Evolutionary conservation across 2,329 filamentous ascomycete species (phyloP).

Genomic region (Paracorniculantispora psalliotae): DNA sequence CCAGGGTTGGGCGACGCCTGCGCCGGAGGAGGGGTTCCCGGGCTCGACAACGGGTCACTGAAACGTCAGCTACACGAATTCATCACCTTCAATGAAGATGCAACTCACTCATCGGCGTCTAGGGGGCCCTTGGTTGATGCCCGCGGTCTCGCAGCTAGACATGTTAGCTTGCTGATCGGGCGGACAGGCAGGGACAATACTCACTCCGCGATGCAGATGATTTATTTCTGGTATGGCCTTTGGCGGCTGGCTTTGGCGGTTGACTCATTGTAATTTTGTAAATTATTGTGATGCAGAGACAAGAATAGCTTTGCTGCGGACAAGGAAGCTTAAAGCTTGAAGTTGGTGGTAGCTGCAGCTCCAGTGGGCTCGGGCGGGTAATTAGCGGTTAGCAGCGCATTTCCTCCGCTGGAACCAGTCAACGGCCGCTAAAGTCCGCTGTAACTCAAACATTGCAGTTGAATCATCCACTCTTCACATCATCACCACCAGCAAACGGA

Average conservation of each 20-base stretch:
- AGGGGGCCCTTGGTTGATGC: constrained; percentile 74
- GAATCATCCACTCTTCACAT: background rate
- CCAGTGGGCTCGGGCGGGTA: background rate
- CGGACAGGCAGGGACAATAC: background rate
- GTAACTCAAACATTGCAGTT: background rate
- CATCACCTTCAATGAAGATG: too few relatives aligned
- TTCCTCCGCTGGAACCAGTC: background rate
- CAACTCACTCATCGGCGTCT: constrained; percentile 66
- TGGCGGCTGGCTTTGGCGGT: constrained; percentile 23
- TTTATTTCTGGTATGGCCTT: constrained; percentile 33
- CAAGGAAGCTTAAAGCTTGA: background rate
- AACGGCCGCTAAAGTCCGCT: background rate
- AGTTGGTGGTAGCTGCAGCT: background rate
- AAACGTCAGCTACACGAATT: background rate
- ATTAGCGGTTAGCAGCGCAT: background rate
- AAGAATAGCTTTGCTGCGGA: background rate
- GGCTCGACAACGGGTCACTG: constrained; percentile 27
- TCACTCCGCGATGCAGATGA: constrained; percentile 33
- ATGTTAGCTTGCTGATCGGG: constrained; percentile 14
- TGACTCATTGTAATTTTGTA: constrained; percentile 23
- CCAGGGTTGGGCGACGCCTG: constrained; percentile 15
- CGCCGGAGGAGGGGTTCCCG: constrained; percentile 17
- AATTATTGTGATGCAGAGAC: background rate
- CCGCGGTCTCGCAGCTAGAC: constrained; percentile 53
- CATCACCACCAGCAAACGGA: background rate